Evolutionary conservation across 2,329 filamentous ascomycete genomes (phyloP).

Genomic region (Diaporthe vexans): DNA sequence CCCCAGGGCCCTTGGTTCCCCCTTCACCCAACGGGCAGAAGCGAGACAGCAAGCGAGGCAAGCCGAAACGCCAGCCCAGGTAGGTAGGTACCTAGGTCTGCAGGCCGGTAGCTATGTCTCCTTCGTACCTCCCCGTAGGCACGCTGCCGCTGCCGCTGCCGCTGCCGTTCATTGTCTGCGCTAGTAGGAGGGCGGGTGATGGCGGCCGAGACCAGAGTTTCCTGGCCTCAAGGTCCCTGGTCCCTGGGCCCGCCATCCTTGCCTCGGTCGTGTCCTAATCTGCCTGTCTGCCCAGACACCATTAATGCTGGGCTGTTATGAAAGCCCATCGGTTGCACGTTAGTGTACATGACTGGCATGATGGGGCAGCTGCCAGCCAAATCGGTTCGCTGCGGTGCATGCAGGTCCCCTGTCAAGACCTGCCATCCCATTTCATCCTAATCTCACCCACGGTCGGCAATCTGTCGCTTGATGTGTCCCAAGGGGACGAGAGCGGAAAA

Average conservation of each 20-base stretch:
- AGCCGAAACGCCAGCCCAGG: conserved; percentile 10
- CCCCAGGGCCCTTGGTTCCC: conserved; percentile 31
- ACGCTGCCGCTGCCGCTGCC: conserved; percentile 2
- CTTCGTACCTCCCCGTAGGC: neutral
- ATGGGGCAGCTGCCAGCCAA: conserved; percentile 20
- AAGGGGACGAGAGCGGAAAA: neutral
- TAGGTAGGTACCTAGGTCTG: too few relatives aligned
- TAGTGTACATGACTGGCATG: conserved; percentile 14
- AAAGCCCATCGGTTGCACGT: neutral
- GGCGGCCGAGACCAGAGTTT: neutral
- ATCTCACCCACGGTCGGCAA: conserved; percentile 24
- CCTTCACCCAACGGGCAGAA: conserved; percentile 35
- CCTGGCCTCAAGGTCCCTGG: neutral
- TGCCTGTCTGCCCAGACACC: conserved; percentile 3
- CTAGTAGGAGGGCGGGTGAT: neutral
- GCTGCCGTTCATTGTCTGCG: neutral
- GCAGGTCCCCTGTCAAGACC: neutral
- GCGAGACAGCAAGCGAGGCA: conserved; percentile 35
- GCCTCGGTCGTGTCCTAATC: conserved; percentile 4
- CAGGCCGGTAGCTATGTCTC: neutral
- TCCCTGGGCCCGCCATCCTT: conserved; percentile 13
- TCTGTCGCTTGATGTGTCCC: conserved; percentile 20
- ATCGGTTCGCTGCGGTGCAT: neutral
- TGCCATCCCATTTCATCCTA: conserved; percentile 9
- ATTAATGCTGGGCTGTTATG: conserved; percentile 6